phyloP scores from a whole-genome alignment of 1,284 basidiomycete species.

The Melampsora americana region DNA sequence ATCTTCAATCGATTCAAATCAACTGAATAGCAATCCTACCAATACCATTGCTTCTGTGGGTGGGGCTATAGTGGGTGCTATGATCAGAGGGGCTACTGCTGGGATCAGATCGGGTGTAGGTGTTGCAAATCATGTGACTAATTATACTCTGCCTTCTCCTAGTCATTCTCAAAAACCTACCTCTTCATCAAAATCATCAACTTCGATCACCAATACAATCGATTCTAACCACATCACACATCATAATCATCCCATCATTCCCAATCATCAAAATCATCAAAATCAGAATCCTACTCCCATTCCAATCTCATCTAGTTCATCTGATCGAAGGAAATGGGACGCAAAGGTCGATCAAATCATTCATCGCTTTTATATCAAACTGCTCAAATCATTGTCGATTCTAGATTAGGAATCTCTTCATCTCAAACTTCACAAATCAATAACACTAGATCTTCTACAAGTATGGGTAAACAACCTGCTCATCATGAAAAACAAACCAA shows the following conservation, averaged over 20 bases:
- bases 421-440: neutral
- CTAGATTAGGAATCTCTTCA: slow-evolving; percentile 7
- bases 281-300: neutral
- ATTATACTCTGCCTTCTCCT: neutral
- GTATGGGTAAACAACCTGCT: slow-evolving; percentile 5
- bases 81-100: neutral
- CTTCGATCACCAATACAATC: too few relatives aligned
- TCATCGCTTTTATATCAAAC: slow-evolving; percentile 35
- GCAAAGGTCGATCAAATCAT: slow-evolving; percentile 29
- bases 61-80: neutral
- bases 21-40: neutral
- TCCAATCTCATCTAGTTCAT: neutral
- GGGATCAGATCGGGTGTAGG: neutral
- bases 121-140: neutral
- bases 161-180: neutral
- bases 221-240: too few relatives aligned
- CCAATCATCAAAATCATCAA: too few relatives aligned
- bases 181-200: neutral
- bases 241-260: too few relatives aligned
- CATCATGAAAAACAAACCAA: neutral
- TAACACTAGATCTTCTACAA: neutral
- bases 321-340: neutral
- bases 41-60: neutral
- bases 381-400: slow-evolving; percentile 20
- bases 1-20: neutral